Conservation (phyloP, 306 rosid species). For the Ammopiptanthus mongolicus region DNA sequence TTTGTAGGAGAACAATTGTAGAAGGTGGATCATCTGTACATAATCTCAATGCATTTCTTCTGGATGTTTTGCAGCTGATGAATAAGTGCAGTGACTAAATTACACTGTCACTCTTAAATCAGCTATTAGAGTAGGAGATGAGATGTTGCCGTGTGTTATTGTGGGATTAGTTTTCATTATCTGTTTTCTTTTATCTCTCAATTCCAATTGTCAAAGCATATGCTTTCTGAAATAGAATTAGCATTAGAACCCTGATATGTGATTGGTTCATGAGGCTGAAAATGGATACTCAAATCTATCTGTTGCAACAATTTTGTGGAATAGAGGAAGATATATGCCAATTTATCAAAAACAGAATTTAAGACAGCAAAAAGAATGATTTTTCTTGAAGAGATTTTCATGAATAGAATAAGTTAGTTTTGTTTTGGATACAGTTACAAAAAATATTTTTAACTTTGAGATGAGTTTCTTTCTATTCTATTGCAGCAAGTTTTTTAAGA, state of each 20-base stretch:
- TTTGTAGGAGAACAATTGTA: slow-evolving; percentile 16
- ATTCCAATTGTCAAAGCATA: not conserved
- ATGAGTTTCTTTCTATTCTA: too few relatives aligned
- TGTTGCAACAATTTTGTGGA: not conserved
- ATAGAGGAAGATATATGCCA: not conserved
- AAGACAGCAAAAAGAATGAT: too few relatives aligned
- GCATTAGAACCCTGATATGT: not conserved
- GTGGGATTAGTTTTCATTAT: not conserved
- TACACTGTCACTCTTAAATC: not conserved
- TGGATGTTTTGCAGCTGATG: not conserved
- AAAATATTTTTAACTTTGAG: too few relatives aligned
- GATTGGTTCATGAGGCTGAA: not conserved
- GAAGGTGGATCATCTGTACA: slow-evolving; percentile 32
- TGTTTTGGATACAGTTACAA: too few relatives aligned
- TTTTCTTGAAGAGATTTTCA: too few relatives aligned
- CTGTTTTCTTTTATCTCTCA: not conserved
- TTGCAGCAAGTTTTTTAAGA: too few relatives aligned
- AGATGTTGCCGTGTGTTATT: not conserved
- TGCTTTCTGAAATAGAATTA: not conserved
- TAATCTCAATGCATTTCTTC: slow-evolving; percentile 1
- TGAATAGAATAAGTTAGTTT: too few relatives aligned
- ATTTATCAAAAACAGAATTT: too few relatives aligned
- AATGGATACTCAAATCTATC: too few relatives aligned
- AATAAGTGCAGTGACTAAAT: not conserved
- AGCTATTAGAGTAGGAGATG: not conserved